These are phyloP conservation scores for Graphilbum fragrans DNA, from an alignment of 2,329 filamentous ascomycete species.

Conservation along the genomic window DNA sequence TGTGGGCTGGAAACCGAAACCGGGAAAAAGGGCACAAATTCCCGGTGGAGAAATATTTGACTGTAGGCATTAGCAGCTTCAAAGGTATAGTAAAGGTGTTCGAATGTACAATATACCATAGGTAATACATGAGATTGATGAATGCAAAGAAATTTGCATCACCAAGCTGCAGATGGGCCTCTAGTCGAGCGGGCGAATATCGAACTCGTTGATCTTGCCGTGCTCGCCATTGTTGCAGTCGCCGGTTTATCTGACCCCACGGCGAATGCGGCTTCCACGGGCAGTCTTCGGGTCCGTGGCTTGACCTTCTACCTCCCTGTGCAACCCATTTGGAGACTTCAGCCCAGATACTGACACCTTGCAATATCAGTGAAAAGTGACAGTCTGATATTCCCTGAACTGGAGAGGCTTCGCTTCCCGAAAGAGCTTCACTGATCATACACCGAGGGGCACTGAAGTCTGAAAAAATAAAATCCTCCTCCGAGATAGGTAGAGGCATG, in stretches of 20 bases:
- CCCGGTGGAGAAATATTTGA: constrained; percentile 26
- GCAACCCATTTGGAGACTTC: too few species aligned
- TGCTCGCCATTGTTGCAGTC: constrained; percentile 22
- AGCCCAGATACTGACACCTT: too few species aligned
- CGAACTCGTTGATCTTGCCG: constrained; percentile 22
- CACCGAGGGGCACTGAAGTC: too few species aligned
- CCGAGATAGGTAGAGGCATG: too few species aligned
- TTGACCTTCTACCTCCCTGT: too few species aligned
- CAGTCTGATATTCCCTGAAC: too few species aligned
- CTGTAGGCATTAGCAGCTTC: constrained; percentile 13
- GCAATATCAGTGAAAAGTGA: too few species aligned
- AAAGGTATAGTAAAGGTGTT: neutral
- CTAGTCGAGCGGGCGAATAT: constrained; percentile 23
- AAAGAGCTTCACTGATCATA: too few species aligned
- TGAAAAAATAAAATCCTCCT: too few species aligned
- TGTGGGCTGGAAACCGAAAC: constrained; percentile 19
- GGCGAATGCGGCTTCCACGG: too few species aligned
- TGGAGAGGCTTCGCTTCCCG: too few species aligned
- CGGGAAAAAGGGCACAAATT: constrained; percentile 31
- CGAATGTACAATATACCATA: neutral
- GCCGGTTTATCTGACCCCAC: constrained; percentile 14
- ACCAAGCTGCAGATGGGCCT: constrained; percentile 25
- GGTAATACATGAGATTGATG: neutral
- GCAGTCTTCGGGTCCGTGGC: too few species aligned
- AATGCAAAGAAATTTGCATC: neutral